Conservation (phyloP, 768 basidiomycete genomes). For the Mycena albidolilacea region DNA sequence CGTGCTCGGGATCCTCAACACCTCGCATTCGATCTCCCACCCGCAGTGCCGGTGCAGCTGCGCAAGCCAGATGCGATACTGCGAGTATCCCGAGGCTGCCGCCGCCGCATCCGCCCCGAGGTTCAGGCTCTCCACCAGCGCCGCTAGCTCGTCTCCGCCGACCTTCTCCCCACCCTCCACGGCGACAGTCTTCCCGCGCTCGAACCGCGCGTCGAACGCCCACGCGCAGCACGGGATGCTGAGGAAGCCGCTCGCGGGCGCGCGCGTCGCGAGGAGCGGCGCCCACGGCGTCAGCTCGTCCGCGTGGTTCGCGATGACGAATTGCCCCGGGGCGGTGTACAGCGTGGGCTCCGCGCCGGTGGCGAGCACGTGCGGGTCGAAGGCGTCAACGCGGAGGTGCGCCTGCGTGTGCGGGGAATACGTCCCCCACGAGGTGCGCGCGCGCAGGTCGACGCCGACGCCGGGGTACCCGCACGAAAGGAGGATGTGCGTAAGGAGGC, state of each 20-base stretch:
- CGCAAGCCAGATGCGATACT: conserved; percentile 92
- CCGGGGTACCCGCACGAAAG: conserved; percentile 88
- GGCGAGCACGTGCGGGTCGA: conserved; percentile 70
- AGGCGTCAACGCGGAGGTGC: conserved; percentile 75
- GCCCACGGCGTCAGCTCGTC: conserved; percentile 98
- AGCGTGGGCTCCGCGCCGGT: conserved; percentile 30
- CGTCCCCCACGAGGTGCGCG: conserved; percentile 86
- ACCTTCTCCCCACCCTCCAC: conserved; percentile 19
- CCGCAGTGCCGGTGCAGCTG: conserved; percentile 80
- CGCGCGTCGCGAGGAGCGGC: conserved; percentile 81
- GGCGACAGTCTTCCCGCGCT: conserved; percentile 59
- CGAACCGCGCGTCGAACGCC: conserved; percentile 78
- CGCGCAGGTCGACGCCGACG: conserved; percentile 88
- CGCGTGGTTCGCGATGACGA: conserved; percentile 95
- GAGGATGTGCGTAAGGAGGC: conserved; percentile 91
- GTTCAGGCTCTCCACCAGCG: conserved; percentile 62
- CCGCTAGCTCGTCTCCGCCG: conserved; percentile 11
- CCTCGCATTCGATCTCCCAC: conserved; percentile 91
- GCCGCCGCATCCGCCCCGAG: conserved; percentile 69
- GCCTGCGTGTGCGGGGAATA: conserved; percentile 78
- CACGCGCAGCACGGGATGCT: conserved; percentile 95
- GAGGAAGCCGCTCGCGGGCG: conserved; percentile 75
- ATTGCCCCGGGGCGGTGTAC: conserved; percentile 63
- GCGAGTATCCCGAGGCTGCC: conserved; percentile 81
- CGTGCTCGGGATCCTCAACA: conserved; percentile 91